Percentiles rank a stretch among this genome's conserved stretches.
Conservation (phyloP, 169 alveolate species). For the Gregarina niphandrodes region DNA sequence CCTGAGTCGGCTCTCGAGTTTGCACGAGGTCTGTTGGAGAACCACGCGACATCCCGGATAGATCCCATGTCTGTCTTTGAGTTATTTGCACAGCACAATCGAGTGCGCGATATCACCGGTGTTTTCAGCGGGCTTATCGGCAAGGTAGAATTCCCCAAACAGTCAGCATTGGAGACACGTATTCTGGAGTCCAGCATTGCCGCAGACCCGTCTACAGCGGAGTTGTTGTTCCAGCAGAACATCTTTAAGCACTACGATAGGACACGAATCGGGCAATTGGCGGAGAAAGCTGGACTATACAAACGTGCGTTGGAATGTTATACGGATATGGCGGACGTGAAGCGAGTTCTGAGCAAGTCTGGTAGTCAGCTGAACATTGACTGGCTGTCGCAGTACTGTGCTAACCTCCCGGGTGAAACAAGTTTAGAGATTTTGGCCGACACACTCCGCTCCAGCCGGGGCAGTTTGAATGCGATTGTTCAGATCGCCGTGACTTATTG, state of each 20-base stretch:
- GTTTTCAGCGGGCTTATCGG: constrained; percentile 1
- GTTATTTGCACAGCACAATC: not conserved
- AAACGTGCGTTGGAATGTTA: constrained; percentile 84
- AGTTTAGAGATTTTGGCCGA: constrained; percentile 8
- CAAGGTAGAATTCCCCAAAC: constrained; percentile 13
- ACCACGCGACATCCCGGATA: constrained; percentile 1
- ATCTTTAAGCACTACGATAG: constrained; percentile 86
- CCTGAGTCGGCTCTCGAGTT: constrained; percentile 28
- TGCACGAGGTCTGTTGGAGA: constrained; percentile 21
- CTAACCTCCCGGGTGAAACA: constrained; percentile 31
- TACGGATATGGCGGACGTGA: constrained; percentile 66
- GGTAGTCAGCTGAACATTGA: constrained; percentile 22
- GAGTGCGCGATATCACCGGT: not conserved
- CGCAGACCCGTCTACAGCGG: not conserved
- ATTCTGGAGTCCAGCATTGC: not conserved
- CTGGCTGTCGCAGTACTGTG: constrained; percentile 29
- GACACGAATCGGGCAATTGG: constrained; percentile 72
- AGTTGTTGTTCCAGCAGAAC: constrained; percentile 21
- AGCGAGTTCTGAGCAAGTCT: constrained; percentile 64
- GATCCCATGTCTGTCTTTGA: not conserved
- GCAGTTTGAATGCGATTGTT: constrained; percentile 45
- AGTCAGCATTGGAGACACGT: not conserved
- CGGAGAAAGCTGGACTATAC: constrained; percentile 86
- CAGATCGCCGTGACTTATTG: constrained; percentile 65
- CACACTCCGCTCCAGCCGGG: not conserved